Base-by-base conservation (phyloP, 306 rosid genomes). In the Macrotyloma uniflorum region DNA sequence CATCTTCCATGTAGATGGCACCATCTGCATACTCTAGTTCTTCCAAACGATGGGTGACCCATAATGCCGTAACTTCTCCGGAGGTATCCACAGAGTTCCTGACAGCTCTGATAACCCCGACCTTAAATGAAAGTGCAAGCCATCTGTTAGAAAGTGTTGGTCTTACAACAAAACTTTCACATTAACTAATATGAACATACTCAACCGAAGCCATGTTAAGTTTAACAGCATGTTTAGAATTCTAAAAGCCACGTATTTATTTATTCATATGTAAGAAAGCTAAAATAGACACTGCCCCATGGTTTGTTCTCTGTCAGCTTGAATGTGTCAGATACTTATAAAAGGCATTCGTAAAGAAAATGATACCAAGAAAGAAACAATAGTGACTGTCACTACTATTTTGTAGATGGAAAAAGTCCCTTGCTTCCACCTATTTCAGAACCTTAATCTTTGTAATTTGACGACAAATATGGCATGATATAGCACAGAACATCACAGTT, bases 11-110 rank as follows among this genome's bases (percentile, higher is more conserved):
- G 85, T 90, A 93, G 67, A 93, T 79, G 76, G 94, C 96, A 53
- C 97, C 97, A 79, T 93, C 97, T 14, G 97, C 96, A 83, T 88
- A 82, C 43, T 84, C 87, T 14, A 90, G 93, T 83, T 93, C 96
- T 88, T 93, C 98, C 72, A 90, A 83, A 71, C 98, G 96, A 89
- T 93, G 96, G 33, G 93, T 93, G 51, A 93, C 98, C 96, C 96
- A 89, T 72, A 93, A 80, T 57, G 98, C 94, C 19, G 96, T 85
- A 79, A 93, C 93, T 26, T 88, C 93, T 71, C 75, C 86, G 58
- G 93, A 88, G 38, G 86, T 89, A 53, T 85, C 85, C 86, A 89
- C 65, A 66, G 88, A 76, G 68, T 84, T 88, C 83, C 94, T 79
- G 43, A 89, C 94, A 35, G 94, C 98, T 81, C 80, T 88, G 81